Base-by-base conservation (phyloP, 2,329 filamentous ascomycete species). In the Hymenoscyphus linearis region DNA sequence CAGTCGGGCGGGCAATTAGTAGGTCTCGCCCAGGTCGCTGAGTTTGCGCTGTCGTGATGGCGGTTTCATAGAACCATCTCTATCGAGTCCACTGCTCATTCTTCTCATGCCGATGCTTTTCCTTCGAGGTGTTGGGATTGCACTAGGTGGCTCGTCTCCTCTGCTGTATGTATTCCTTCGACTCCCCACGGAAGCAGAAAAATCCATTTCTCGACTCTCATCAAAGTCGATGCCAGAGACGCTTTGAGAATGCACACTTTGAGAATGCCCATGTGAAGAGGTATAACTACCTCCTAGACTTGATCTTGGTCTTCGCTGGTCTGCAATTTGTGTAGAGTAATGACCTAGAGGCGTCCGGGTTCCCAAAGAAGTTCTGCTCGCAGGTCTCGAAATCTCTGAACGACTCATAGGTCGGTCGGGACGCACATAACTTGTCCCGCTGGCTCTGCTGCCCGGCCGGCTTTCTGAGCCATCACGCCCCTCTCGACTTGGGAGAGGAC, bases 11-110 rank as follows among this genome's bases (percentile, higher is more conserved):
- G 26, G 12, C 57, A 14, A 57, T 74, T 75, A 85, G 72, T 80
- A 85, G n/a, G 80, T 83, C 73, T 85, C 82, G 50, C 82, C 82
- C 53, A 83, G 74, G 61, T 81, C 80, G 71, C 76, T 81, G 69
- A 81, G 74, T 67, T 80, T 80, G 65, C 80, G 74, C 59, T 78
- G 67, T 55, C 70, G 60, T 47, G 62, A 66, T 7, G 68, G 65
- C 37, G 70, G 67, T 53, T 69, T 69, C 66, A 69, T 70, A 6
- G 52, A 62, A n/a, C 64, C 60, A 6, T 70, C 69, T 18, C 67
- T 66, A 63, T 61, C 65, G 16, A 70, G 59, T 12, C 73, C 68
- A 52, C 63, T 72, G 31, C 67, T 70, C 22, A 68, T 69, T 54
- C 71, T 65, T 31, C 71, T 63, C 25, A 66, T 69, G 12, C 74